A percentile compares a stretch with the other conserved stretches of the same genome.
Evolutionary conservation across 106 monocot genomes (phyloP).

Genomic region (Dendrobium chrysotoxum): DNA sequence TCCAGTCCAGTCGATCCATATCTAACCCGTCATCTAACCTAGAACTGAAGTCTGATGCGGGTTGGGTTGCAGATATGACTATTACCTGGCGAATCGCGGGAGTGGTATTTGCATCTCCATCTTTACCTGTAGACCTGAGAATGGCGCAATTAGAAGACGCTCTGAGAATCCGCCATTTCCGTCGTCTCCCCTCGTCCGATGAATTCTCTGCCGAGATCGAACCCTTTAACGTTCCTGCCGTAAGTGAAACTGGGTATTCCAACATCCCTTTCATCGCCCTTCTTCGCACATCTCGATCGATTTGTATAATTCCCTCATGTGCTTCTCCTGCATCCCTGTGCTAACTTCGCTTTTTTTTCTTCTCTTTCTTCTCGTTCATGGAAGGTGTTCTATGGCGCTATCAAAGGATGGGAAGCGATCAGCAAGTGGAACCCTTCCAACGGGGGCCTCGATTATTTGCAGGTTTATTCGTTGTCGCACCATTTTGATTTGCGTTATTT

Average conservation of each 20-base stretch:
- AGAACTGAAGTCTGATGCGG: no score
- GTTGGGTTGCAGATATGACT: no score
- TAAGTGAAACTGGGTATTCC: constrained; percentile 3
- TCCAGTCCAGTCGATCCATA: no score
- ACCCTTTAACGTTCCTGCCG: constrained; percentile 47
- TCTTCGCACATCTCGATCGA: neutral
- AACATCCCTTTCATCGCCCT: neutral
- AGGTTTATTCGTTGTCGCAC: constrained; percentile 12
- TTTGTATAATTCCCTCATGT: neutral
- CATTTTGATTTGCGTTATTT: neutral
- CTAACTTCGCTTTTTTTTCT: neutral
- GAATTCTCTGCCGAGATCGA: constrained; percentile 59
- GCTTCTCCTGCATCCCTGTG: neutral
- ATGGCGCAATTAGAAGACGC: constrained; percentile 24
- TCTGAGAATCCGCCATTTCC: constrained; percentile 21
- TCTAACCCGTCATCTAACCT: no score
- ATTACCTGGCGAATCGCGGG: no score
- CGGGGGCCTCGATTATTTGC: constrained; percentile 82
- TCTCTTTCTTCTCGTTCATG: neutral
- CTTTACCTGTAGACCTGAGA: neutral
- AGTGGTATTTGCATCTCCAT: neutral
- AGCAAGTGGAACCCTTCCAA: constrained; percentile 52
- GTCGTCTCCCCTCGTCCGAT: constrained; percentile 23
- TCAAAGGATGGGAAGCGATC: constrained; percentile 59
- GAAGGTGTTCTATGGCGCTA: constrained; percentile 66